These are phyloP conservation scores for Lachnellula willkommii DNA, from an alignment of 2,329 filamentous ascomycete species.

Conservation along the genomic window DNA sequence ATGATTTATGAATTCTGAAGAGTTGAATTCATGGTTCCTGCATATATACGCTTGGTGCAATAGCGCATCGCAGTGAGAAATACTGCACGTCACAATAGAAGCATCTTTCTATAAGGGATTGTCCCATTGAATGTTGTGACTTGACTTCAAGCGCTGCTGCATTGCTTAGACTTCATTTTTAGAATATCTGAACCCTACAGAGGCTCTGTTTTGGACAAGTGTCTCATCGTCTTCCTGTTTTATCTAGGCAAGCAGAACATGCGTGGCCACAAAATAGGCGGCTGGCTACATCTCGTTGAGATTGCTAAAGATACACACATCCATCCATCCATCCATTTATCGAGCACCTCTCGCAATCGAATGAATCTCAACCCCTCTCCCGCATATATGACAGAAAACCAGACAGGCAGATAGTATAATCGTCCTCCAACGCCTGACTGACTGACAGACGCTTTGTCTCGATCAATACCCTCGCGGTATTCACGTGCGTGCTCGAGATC, in stretches of 20 bases:
- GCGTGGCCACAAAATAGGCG: no score
- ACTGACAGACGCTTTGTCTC: not conserved
- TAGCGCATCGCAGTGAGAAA: not conserved
- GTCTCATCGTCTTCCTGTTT: no score
- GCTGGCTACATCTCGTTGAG: no score
- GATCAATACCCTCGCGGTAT: not conserved
- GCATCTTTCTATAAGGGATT: not conserved
- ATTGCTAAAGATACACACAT: no score
- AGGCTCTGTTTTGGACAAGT: no score
- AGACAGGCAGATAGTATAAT: not conserved
- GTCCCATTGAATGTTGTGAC: not conserved
- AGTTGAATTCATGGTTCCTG: not conserved
- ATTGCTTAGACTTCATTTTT: not conserved
- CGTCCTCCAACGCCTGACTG: not conserved
- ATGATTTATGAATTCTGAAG: not conserved
- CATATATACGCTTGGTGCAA: not conserved
- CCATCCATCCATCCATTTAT: no score
- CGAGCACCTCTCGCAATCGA: no score
- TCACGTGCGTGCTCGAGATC: not conserved
- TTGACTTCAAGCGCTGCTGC: not conserved
- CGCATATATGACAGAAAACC: not conserved
- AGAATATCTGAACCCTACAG: not conserved
- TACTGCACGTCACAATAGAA: conserved; percentile 3
- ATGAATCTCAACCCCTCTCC: no score
- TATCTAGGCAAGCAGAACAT: no score